Conservation (phyloP, 257 asterid species). For the Misopates orontium region DNA sequence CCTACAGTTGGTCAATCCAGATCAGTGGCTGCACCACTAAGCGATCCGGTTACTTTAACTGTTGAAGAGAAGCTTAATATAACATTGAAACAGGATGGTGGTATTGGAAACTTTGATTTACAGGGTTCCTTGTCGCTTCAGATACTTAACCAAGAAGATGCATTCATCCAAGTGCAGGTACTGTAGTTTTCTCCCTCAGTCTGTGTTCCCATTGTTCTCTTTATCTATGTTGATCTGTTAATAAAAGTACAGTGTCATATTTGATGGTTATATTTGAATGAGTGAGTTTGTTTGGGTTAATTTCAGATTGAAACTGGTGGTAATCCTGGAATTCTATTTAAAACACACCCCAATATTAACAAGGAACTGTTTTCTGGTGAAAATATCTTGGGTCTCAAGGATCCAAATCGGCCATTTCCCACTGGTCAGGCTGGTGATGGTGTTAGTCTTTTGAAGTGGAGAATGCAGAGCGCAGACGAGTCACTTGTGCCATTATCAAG, state of each 20-base stretch:
- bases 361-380: conserved; percentile 57
- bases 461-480: conserved; percentile 66
- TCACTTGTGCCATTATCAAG: conserved; percentile 65
- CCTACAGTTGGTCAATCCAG: conserved; percentile 71
- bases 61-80: conserved; percentile 65
- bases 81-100: conserved; percentile 64
- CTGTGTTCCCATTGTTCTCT: background rate
- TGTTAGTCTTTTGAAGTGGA: conserved; percentile 61
- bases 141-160: conserved; percentile 61
- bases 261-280: background rate
- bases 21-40: conserved; percentile 53
- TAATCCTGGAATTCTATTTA: conserved; percentile 54
- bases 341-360: conserved; percentile 70
- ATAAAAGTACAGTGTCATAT: background rate
- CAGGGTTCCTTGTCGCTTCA: conserved; percentile 66
- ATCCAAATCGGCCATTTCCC: conserved; percentile 59
- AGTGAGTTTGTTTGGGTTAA: background rate
- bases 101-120: conserved; percentile 58
- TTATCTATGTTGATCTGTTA: background rate
- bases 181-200: conserved; percentile 15
- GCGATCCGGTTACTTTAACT: conserved; percentile 63
- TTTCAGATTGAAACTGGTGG: conserved; percentile 63
- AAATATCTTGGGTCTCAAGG: conserved; percentile 65
- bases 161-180: conserved; percentile 70
- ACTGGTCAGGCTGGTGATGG: conserved; percentile 64